Conservation (phyloP, 208 protist species). For the Wallacemonas sp. region DNA sequence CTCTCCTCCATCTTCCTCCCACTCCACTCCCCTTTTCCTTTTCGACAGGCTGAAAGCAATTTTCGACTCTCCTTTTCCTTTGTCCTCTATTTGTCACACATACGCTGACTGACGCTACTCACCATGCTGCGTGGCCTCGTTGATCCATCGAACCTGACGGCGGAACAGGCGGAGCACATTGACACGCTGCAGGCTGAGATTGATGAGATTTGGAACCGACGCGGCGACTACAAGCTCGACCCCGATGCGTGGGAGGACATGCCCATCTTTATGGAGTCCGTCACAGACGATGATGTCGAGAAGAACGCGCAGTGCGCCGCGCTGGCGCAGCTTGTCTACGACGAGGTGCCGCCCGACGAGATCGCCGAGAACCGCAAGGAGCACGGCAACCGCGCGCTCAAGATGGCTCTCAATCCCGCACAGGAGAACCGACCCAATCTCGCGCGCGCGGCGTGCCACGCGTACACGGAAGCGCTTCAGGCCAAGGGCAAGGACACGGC, state of each 20-base stretch:
- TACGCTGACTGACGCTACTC: background rate
- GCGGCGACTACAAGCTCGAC: conserved; percentile 85
- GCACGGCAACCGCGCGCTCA: conserved; percentile 78
- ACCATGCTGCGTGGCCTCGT: conserved; percentile 42
- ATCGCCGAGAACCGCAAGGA: conserved; percentile 86
- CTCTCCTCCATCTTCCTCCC: background rate
- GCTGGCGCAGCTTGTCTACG: conserved; percentile 84
- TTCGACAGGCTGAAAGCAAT: background rate
- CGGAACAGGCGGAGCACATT: conserved; percentile 70
- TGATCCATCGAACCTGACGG: conserved; percentile 31
- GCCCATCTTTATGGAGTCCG: conserved; percentile 91
- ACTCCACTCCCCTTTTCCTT: background rate
- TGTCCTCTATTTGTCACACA: background rate
- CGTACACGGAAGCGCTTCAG: conserved; percentile 87
- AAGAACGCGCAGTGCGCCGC: conserved; percentile 76
- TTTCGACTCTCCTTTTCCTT: background rate
- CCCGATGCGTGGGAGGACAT: conserved; percentile 84
- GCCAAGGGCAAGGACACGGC: conserved; percentile 72
- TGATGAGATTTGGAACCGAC: conserved; percentile 86
- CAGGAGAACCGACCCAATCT: conserved; percentile 83
- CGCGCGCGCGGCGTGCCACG: conserved; percentile 71
- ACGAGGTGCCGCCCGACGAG: conserved; percentile 82
- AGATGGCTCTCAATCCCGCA: conserved; percentile 71
- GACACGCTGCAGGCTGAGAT: conserved; percentile 78
- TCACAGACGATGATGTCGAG: conserved; percentile 81